Evolutionary conservation across 164 flowering plant species (phyloP), one percentile per base, ranked within the genome.

Genomic region (Vitis cinerea): DNA sequence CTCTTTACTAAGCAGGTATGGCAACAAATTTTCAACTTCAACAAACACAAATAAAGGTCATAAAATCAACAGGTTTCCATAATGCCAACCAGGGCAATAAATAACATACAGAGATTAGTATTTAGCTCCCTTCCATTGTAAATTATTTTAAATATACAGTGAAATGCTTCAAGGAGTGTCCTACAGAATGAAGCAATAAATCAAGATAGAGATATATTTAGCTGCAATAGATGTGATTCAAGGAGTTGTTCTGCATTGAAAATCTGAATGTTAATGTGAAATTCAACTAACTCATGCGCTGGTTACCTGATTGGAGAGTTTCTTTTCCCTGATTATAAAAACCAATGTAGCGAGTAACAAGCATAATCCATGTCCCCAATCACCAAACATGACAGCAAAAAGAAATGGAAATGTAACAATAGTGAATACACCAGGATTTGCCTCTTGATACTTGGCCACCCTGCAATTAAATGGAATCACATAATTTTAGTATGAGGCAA

Each of bases 361-460:
- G 80, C 97, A 94, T 70, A 94, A 87, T 54, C 98, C 98, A 82
- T 94, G 99, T 14, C 99, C 99, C 99, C 99, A 94, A 71, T 94
- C 99, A 70, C 99, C 99, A 88, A 94, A 94, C 99, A 94, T 92
- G 78, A 94, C 97, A 55, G 99, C 99, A 77, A 94, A 94, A 31
- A 94, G 86, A 77, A 94, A 94, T 6, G 98, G 98, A 77, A 94
- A 94, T 17, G 98, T 91, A 63, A 94, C 78, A 65, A 94, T 77
- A 52, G 97, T 91, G 81, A 64, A 94, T 66, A 92, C 90, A 75
- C 84, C 91, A 72, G 98, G 98, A 82, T 94, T 94, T 71, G 94
- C 98, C 81, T 94, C 97, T 75, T 85, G 98, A 81, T 94, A 94
- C 79, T 83, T 91, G 23, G 98, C 96, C 72, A 94, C 90, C 78